Conservation (phyloP, 345 rosid species). For the Theobroma cacao region DNA sequence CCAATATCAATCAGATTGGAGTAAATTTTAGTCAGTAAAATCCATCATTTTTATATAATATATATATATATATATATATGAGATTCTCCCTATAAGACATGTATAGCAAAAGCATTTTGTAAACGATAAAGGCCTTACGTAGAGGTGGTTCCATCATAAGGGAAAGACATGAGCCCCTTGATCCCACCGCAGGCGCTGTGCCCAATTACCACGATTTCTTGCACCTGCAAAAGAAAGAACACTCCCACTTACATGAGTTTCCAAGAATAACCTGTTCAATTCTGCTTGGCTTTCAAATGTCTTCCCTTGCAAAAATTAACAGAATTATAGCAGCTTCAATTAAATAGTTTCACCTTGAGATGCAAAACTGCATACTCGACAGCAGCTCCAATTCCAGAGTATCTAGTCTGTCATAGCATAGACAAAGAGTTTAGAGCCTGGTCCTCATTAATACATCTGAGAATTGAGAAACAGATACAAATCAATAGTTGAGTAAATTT, state of each 20-base stretch:
- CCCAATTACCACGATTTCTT: conserved; percentile 79
- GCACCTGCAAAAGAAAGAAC: conserved; percentile 44
- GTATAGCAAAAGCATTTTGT: not conserved
- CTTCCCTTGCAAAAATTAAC: too few relatives aligned
- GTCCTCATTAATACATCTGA: not conserved
- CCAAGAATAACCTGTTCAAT: not conserved
- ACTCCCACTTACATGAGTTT: not conserved
- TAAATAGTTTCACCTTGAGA: conserved; percentile 60
- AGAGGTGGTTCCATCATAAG: conserved; percentile 59
- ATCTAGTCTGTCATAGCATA: conserved; percentile 19
- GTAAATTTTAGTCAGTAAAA: not conserved
- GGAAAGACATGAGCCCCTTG: conserved; percentile 91
- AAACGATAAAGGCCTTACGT: conserved; percentile 44
- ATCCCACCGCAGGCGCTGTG: conserved; percentile 98
- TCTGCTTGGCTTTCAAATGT: not conserved
- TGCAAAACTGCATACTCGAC: conserved; percentile 92
- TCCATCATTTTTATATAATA: not conserved
- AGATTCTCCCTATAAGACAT: too few relatives aligned
- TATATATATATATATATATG: too few relatives aligned
- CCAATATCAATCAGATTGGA: conserved; percentile 9
- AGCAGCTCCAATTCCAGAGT: conserved; percentile 78
- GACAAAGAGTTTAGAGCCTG: not conserved
- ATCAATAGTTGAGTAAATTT: not conserved
- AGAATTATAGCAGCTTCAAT: not conserved
- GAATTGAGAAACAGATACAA: not conserved